Evolutionary conservation across 768 basidiomycete genomes (phyloP).

Genomic region (Suillus placidus): DNA sequence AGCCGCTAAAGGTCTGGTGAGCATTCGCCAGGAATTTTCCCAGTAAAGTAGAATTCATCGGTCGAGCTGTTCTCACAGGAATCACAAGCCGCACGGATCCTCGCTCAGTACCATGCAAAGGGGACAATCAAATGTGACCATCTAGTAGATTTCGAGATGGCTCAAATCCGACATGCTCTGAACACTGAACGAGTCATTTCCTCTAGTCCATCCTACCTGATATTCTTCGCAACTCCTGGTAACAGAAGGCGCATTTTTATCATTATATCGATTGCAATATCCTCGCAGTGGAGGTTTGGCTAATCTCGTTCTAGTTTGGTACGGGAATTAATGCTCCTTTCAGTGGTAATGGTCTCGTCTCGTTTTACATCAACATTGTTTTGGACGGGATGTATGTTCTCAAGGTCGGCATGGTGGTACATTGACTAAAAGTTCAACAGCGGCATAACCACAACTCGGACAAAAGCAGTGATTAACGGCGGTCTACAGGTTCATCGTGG

Average conservation of each 20-base stretch:
- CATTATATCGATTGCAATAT: conserved; percentile 66
- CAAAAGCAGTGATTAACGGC: conserved; percentile 65
- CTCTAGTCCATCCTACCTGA: conserved; percentile 48
- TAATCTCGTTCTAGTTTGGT: not conserved
- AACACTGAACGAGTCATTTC: conserved; percentile 61
- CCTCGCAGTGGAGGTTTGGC: conserved; percentile 73
- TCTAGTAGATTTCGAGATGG: conserved; percentile 52
- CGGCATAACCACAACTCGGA: conserved; percentile 54
- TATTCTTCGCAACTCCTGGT: conserved; percentile 62
- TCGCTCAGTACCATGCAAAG: conserved; percentile 75
- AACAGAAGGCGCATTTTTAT: conserved; percentile 71
- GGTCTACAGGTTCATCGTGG: conserved; percentile 49
- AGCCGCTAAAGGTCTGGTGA: conserved; percentile 59
- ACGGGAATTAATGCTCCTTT: not conserved
- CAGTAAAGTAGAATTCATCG: not conserved
- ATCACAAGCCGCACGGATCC: conserved; percentile 57
- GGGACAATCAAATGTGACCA: conserved; percentile 62
- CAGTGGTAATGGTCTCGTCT: conserved; percentile 70
- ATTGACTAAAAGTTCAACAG: not conserved
- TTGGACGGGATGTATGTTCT: conserved; percentile 50
- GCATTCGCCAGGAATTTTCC: conserved; percentile 17
- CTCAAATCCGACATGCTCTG: conserved; percentile 71
- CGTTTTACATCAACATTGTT: conserved; percentile 74
- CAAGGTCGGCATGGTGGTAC: no score
- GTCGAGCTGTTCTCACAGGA: conserved; percentile 38